These are phyloP conservation scores for Botrytis deweyae DNA, from an alignment of 2,329 filamentous ascomycete genomes.

Conservation along the genomic window DNA sequence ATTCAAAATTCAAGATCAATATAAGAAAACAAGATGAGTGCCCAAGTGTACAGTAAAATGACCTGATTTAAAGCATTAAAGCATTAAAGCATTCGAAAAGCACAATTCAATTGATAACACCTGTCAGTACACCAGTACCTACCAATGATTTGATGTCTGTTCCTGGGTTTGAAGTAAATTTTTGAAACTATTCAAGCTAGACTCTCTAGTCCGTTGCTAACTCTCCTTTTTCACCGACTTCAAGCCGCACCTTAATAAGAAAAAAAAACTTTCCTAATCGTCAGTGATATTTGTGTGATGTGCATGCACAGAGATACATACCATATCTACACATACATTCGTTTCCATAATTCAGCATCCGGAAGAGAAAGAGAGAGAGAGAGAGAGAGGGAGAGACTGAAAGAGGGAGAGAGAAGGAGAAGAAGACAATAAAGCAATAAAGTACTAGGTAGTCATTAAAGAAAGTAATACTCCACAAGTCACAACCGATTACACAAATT, in stretches of 20 bases:
- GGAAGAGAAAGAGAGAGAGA: neutral
- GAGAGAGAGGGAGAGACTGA: neutral
- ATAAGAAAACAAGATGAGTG: neutral
- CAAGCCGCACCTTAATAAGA: neutral
- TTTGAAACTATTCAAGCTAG: constrained; percentile 3
- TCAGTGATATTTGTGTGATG: neutral
- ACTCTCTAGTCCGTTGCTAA: neutral
- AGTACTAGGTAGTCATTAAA: neutral
- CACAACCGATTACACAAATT: neutral
- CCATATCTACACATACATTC: neutral
- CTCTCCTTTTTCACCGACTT: neutral
- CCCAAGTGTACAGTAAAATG: neutral
- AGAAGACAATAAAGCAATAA: neutral
- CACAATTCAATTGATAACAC: neutral
- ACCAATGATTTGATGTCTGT: neutral
- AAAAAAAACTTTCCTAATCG: neutral
- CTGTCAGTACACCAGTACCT: neutral
- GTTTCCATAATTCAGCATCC: neutral
- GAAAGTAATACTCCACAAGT: neutral
- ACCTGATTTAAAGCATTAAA: neutral
- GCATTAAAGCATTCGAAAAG: neutral
- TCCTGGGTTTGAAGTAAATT: neutral
- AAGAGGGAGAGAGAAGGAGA: neutral
- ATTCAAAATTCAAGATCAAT: neutral
- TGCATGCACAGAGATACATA: neutral